These are phyloP conservation scores for Aspergillus clavatus DNA, from an alignment of 2,329 filamentous ascomycete genomes.

Conservation along the genomic window DNA sequence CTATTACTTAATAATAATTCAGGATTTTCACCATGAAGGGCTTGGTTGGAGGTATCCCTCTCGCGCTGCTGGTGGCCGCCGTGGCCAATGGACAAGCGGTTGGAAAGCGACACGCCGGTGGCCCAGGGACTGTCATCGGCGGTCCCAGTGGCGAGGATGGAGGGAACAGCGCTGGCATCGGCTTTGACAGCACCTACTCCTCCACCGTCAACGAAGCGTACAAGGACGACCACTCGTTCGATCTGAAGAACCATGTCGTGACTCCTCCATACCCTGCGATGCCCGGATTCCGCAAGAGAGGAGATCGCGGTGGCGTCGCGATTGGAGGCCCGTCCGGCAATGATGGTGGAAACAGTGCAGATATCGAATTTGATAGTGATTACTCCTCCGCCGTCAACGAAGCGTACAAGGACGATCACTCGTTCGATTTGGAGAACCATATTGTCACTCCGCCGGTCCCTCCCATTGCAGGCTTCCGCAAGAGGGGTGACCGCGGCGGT, in stretches of 20 bases:
- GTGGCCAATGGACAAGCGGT: neutral
- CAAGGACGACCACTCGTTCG: slow-evolving; percentile 21
- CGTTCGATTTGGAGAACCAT: slow-evolving; percentile 15
- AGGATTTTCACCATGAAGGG: slow-evolving; percentile 31
- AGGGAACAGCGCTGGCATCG: slow-evolving; percentile 10
- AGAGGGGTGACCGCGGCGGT: neutral
- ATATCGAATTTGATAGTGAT: neutral
- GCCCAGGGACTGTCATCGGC: slow-evolving; percentile 16
- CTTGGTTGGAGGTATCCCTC: slow-evolving; percentile 31
- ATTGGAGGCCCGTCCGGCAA: slow-evolving; percentile 21
- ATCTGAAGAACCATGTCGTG: slow-evolving; percentile 11
- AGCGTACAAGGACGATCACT: slow-evolving; percentile 19
- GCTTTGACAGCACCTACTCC: slow-evolving; percentile 5
- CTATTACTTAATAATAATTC: neutral
- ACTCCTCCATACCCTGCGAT: neutral
- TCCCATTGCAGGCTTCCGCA: neutral
- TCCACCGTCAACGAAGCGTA: slow-evolving; percentile 13
- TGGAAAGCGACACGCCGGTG: neutral
- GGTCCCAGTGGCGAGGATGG: slow-evolving; percentile 18
- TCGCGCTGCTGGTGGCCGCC: slow-evolving; percentile 30
- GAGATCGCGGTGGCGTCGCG: neutral
- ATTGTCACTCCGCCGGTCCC: neutral
- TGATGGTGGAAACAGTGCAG: slow-evolving; percentile 13
- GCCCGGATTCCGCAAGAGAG: neutral
- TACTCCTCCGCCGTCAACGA: slow-evolving; percentile 15